Percentiles rank a stretch among this genome's conserved stretches.
These are phyloP conservation scores for Solanum phureja DNA, from an alignment of 257 asterid species.

Conservation along the genomic window DNA sequence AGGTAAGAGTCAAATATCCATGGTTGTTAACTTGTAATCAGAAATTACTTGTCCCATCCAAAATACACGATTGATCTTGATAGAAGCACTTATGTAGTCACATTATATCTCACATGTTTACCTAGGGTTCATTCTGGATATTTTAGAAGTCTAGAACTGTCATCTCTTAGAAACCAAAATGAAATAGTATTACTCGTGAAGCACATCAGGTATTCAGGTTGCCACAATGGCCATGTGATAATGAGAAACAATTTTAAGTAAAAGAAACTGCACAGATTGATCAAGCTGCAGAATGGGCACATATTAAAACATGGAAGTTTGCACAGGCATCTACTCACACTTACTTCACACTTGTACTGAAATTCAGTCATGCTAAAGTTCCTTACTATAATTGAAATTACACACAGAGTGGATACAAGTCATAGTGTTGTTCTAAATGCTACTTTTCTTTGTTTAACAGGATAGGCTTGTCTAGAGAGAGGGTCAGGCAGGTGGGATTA, in stretches of 20 bases:
- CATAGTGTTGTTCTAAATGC: not conserved
- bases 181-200: not conserved
- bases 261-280: not conserved
- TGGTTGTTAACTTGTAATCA: not conserved
- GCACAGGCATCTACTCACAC: not conserved
- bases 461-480: conserved; percentile 92
- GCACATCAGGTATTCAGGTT: not conserved
- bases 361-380: not conserved
- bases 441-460: conserved; percentile 28
- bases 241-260: not conserved
- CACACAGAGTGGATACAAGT: not conserved
- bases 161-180: not conserved
- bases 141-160: not conserved
- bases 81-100: not conserved
- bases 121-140: not conserved
- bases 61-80: not conserved
- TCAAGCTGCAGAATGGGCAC: not conserved
- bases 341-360: not conserved
- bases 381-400: not conserved
- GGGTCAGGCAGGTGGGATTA: conserved; percentile 96
- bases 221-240: not conserved
- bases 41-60: not conserved
- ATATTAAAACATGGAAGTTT: not conserved
- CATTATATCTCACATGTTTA: not conserved
- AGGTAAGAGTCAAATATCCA: conserved; percentile 25